A percentile compares a stretch with the other conserved stretches of the same genome.
Conservation (phyloP, 2,329 filamentous ascomycete species). For the Monosporascus cannonballus region DNA sequence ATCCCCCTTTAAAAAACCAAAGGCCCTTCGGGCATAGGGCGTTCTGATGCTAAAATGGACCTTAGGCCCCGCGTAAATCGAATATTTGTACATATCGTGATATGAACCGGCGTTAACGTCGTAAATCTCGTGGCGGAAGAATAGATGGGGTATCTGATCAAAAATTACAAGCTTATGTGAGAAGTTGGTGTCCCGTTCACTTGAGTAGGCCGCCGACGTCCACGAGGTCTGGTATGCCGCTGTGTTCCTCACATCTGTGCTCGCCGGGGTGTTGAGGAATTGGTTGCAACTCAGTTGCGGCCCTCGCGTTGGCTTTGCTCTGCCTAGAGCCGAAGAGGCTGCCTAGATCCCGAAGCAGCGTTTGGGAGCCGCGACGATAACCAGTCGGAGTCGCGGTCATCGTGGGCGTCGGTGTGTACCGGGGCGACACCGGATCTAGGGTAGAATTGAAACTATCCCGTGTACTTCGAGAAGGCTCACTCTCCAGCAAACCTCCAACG, state of each 20-base stretch:
- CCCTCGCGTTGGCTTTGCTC: conserved; percentile 25
- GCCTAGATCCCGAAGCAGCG: conserved; percentile 53
- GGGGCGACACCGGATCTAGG: conserved; percentile 31
- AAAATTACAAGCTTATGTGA: background rate
- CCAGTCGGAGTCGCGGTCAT: conserved; percentile 39
- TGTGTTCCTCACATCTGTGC: conserved; percentile 24
- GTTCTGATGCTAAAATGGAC: conserved; percentile 5
- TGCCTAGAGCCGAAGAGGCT: conserved; percentile 31
- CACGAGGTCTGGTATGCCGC: conserved; percentile 27
- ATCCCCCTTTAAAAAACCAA: background rate
- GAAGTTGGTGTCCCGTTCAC: conserved; percentile 3
- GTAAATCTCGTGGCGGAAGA: conserved; percentile 17
- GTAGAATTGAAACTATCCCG: conserved; percentile 38
- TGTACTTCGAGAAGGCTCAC: conserved; percentile 32
- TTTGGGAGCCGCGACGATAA: conserved; percentile 47
- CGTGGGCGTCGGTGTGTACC: conserved; percentile 34
- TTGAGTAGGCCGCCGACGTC: conserved; percentile 36
- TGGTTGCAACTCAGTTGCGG: conserved; percentile 39
- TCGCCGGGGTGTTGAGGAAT: conserved; percentile 37
- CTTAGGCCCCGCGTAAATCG: conserved; percentile 9
- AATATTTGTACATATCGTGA: conserved; percentile 16
- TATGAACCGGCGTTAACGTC: conserved; percentile 13
- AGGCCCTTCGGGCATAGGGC: background rate
- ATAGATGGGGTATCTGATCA: background rate
- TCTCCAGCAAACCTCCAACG: conserved; percentile 68